These are phyloP conservation scores for Rhodamnia rubescens DNA, from an alignment of 345 rosid species.

Conservation along the genomic window DNA sequence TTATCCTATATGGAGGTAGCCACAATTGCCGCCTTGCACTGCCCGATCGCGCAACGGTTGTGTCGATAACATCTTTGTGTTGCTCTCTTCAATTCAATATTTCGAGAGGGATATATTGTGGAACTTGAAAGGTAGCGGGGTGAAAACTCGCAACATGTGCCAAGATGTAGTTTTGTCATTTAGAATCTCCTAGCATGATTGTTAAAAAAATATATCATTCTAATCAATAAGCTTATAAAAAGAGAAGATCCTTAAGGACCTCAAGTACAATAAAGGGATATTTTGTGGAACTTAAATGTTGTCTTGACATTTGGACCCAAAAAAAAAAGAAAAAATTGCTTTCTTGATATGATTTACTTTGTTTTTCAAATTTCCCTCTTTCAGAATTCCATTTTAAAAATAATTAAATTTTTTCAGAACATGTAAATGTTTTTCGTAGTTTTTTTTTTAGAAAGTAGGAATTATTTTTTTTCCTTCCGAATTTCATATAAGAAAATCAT, in stretches of 20 bases:
- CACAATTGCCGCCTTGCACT: neutral
- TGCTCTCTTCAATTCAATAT: neutral
- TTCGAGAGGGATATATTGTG: neutral
- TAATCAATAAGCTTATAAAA: neutral
- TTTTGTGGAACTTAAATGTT: neutral
- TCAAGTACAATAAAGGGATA: neutral
- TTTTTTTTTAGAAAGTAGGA: neutral
- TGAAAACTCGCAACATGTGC: neutral
- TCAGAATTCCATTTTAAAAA: neutral
- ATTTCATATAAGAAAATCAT: neutral
- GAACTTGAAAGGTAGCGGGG: neutral
- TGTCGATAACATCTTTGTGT: neutral
- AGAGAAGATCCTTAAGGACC: neutral
- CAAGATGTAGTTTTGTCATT: neutral
- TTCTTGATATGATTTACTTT: neutral
- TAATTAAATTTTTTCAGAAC: neutral
- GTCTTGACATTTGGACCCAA: neutral
- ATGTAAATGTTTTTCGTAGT: neutral
- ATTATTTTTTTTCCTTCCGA: neutral
- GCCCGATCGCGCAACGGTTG: accelerated
- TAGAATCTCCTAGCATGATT: neutral
- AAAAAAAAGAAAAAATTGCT: neutral
- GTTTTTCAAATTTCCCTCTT: neutral
- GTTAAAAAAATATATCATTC: neutral
- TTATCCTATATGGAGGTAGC: neutral